Conservation (phyloP, 208 protist genomes). For the Trypanosoma melophagium region DNA sequence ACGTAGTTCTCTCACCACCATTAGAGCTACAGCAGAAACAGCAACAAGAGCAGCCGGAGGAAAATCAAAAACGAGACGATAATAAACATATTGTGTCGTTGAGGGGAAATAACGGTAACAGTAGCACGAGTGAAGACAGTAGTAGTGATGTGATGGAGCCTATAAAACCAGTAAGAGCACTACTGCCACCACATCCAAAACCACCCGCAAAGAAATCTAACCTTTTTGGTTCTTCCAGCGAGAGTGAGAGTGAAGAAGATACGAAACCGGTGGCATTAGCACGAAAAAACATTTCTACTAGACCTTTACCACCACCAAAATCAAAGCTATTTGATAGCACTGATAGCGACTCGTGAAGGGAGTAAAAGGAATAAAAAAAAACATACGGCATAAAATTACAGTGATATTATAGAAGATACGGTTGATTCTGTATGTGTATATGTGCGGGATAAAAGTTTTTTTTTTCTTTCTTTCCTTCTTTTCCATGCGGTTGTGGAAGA, state of each 20-base stretch:
- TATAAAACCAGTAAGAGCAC: background rate
- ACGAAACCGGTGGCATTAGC: background rate
- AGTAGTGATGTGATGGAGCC: no score
- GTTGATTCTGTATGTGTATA: constrained; percentile 12
- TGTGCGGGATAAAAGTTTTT: constrained; percentile 1
- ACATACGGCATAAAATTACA: background rate
- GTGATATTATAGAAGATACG: background rate
- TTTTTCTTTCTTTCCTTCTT: background rate
- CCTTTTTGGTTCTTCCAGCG: constrained; percentile 18
- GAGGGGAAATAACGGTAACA: no score
- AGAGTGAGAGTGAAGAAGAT: constrained; percentile 6
- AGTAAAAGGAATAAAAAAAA: background rate
- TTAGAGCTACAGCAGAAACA: background rate
- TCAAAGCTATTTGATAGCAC: constrained; percentile 35
- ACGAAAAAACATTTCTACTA: background rate
- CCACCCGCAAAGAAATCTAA: background rate
- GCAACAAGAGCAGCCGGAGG: background rate
- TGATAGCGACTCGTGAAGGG: constrained; percentile 33
- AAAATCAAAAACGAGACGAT: no score
- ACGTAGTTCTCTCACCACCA: background rate
- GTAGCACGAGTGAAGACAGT: no score
- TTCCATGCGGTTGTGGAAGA: background rate
- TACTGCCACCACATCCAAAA: background rate
- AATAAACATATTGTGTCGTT: no score
- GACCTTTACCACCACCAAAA: constrained; percentile 20